These are phyloP conservation scores for Aureobasidium sp. DNA, from an alignment of 2,329 filamentous ascomycete species.

Conservation along the genomic window DNA sequence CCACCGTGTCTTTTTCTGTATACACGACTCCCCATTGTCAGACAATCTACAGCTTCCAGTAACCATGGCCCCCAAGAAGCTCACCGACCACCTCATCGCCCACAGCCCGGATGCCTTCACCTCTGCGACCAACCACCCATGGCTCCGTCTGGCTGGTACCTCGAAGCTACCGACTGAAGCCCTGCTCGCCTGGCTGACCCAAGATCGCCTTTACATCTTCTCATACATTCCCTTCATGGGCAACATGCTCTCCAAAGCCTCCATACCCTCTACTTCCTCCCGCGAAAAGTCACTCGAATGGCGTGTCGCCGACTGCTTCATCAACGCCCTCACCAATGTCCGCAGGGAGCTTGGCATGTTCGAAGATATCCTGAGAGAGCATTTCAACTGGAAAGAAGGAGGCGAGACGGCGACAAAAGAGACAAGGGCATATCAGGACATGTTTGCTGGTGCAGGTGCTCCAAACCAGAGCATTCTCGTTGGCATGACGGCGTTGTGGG, in stretches of 20 bases:
- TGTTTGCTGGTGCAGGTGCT: conserved; percentile 49
- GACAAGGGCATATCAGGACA: conserved; percentile 42
- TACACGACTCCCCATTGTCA: neutral
- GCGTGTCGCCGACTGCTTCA: conserved; percentile 51
- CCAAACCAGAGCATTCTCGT: conserved; percentile 49
- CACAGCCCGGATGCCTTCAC: conserved; percentile 32
- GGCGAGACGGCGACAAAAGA: conserved; percentile 16
- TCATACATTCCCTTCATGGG: conserved; percentile 61
- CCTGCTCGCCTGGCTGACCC: conserved; percentile 59
- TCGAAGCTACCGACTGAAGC: conserved; percentile 49
- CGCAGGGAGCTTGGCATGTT: conserved; percentile 59
- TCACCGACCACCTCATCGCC: conserved; percentile 10
- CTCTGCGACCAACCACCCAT: conserved; percentile 56
- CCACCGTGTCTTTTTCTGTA: neutral
- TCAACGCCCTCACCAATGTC: conserved; percentile 57
- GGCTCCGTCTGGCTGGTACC: conserved; percentile 55
- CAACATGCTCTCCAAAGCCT: conserved; percentile 51
- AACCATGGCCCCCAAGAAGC: neutral
- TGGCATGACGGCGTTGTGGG: conserved; percentile 63
- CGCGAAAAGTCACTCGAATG: conserved; percentile 43
- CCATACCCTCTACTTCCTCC: conserved; percentile 39
- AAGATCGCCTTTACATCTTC: conserved; percentile 63
- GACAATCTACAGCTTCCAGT: neutral
- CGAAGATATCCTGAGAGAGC: conserved; percentile 36
- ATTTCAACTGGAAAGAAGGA: conserved; percentile 14